Percentiles rank a stretch among this genome's conserved stretches.
Evolutionary conservation across 495 filamentous ascomycete species (phyloP).

Genomic region (Annulohypoxylon maeteangense): DNA sequence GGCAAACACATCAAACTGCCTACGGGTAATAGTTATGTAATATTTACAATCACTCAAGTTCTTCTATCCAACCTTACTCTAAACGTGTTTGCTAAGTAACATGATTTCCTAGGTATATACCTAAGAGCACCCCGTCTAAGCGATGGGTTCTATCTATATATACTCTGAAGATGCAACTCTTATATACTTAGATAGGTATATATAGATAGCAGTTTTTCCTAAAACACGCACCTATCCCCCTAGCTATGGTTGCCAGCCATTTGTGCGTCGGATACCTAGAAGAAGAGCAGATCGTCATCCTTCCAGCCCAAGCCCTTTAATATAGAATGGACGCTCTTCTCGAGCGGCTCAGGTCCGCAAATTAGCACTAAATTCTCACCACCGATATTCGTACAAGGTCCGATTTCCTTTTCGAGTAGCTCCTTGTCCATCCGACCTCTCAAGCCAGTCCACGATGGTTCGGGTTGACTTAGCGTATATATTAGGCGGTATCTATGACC

Average conservation of each 20-base stretch:
- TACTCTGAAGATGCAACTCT: not conserved
- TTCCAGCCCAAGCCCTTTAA: constrained; percentile 78
- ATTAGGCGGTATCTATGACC: constrained; percentile 70
- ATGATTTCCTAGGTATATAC: not conserved
- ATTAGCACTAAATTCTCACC: constrained; percentile 75
- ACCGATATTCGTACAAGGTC: constrained; percentile 45
- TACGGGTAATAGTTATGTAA: not conserved
- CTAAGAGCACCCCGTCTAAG: not conserved
- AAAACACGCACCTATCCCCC: not conserved
- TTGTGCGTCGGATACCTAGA: constrained; percentile 56
- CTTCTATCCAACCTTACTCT: not conserved
- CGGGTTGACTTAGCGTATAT: constrained; percentile 76
- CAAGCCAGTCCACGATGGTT: constrained; percentile 73
- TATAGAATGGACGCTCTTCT: constrained; percentile 71
- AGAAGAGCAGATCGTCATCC: constrained; percentile 86
- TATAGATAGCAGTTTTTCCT: not conserved
- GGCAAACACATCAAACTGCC: not conserved
- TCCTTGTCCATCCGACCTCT: constrained; percentile 73
- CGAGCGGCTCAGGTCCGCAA: constrained; percentile 84
- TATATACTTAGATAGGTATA: not conserved
- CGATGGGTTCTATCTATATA: not conserved
- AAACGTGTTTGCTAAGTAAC: not conserved
- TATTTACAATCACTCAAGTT: not conserved
- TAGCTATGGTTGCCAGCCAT: not conserved
- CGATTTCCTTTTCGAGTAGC: constrained; percentile 71